Evolutionary conservation across 2,329 filamentous ascomycete genomes (phyloP), one percentile per base, ranked within the genome.

Genomic region (Pyrenophora seminiperda): DNA sequence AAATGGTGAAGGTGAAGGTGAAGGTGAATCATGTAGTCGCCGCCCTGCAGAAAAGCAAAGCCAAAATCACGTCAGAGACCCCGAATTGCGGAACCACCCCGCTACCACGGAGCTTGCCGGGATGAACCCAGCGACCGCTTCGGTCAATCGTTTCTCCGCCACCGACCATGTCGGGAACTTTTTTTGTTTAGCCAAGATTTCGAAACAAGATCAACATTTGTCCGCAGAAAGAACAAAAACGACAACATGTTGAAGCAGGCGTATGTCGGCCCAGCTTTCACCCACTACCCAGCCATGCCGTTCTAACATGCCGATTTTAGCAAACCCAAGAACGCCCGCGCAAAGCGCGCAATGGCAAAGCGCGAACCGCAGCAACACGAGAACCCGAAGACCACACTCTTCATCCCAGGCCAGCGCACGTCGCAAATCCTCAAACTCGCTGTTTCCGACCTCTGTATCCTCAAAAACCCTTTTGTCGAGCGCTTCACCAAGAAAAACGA

Each of bases 401-500:
- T 99, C 74, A 85, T 99, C 57, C 88, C 91, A 58, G 93, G 92
- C 66, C 91, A 89, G 42, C 88, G 85, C 72, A 93, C 90, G 72
- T 93, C 90, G 37, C 86, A 93, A 66, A 78, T 94, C 40, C 81
- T 91, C 49, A 87, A 95, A 75, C 87, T 93, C 63, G 90, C 91
- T 50, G 80, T 97, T 55, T 88, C 85, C 61, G 94, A 97, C 66
- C 83, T 99, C 48, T 84, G 91, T 75, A 83, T 90, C 40, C 81
- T 99, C 68, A 92, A 93, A 65, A 86, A 89, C 67, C 91, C 92
- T 2, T 82, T 93, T 54, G 87, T 87, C 58, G 88, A 95, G 75
- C 91, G 92, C 62, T 96, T 99, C 79, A 90, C 86, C 76, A 99
- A 97, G 83, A 97, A 97, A 80, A 99, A 99, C 76, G 82, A 86